Evolutionary conservation across 2,329 filamentous ascomycete species (phyloP), one percentile per base, ranked within the genome.

Genomic region (Neofusicoccum ribis): DNA sequence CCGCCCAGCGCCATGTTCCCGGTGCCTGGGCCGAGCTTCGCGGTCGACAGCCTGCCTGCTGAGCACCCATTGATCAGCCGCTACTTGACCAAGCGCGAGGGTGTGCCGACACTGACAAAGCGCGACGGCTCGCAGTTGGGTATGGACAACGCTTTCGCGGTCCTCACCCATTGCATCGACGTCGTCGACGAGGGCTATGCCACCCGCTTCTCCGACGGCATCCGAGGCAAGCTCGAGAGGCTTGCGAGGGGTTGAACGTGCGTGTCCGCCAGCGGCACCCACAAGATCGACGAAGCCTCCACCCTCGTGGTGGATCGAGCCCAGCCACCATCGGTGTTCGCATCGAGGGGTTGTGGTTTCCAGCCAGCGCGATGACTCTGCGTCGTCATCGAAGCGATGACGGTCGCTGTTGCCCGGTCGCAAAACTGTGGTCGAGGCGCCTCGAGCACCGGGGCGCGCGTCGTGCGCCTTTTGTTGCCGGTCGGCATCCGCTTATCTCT

Each of bases 161-260:
- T 86, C 3, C 75, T 86, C 31, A 78, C 78, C 34, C 81, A 85
- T 68, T 84, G 82, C 71, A 77, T 85, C 67, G 82, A 84, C 50
- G 74, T 86, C 50, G 77, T 86, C 62, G 82, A 84, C 52, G 82
- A 84, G 66, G 84, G 84, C 37, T 75, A 81, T 14, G 77, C 82
- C 39, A 83, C 81, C 51, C 79, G 83, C 23, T 82, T 86, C 68
- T 82, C 82, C 6, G 84, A 86, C 68, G 84, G 84, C 8, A 83
- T 86, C 66, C 79, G 81, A 46, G 78, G 79, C 64, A 86, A 86
- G 73, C 76, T 86, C 27, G 81, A 83, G 65, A 79, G 78, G 66
- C 70, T 83, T 49, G 75, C 80, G 36, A 69, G 75, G 46, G 73
- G 73, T 50, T 66, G 61, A 66, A 31, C 47, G 54, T 12, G 8